Evolutionary conservation across 306 rosid species (phyloP).

Genomic region (Rubus idaeus): DNA sequence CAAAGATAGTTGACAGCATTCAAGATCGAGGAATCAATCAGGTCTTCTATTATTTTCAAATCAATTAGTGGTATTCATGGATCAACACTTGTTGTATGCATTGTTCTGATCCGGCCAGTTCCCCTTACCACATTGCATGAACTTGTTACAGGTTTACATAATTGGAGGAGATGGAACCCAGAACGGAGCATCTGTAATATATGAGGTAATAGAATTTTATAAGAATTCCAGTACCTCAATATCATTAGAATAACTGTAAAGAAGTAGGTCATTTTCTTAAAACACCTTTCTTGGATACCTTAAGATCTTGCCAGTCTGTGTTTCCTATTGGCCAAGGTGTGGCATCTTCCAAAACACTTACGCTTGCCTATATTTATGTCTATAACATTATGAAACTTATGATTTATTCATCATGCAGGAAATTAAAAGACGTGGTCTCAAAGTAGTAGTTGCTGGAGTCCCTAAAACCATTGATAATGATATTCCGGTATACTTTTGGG

Average conservation of each 20-base stretch:
- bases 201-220: conserved; percentile 55
- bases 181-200: conserved; percentile 86
- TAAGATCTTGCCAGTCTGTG: background rate
- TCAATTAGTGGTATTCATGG: background rate
- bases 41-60: conserved; percentile 38
- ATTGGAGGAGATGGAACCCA: conserved; percentile 99
- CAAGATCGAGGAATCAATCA: conserved; percentile 93
- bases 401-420: conserved; percentile 52
- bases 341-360: background rate
- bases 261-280: no score
- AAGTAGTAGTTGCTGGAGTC: conserved; percentile 83
- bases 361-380: conserved; percentile 14
- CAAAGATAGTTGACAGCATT: conserved; percentile 89
- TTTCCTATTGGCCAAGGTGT: background rate
- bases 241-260: background rate
- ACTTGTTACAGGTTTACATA: conserved; percentile 74
- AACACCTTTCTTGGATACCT: background rate
- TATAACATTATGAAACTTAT: background rate
- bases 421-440: conserved; percentile 82
- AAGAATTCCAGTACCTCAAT: background rate
- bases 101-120: background rate
- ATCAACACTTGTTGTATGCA: background rate
- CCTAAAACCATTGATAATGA: conserved; percentile 98
- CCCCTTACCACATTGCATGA: background rate
- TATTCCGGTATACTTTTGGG: conserved; percentile 58